phyloP scores from a whole-genome alignment of 2,329 filamentous ascomycete genomes.

The Pseudogymnoascus sp. region DNA sequence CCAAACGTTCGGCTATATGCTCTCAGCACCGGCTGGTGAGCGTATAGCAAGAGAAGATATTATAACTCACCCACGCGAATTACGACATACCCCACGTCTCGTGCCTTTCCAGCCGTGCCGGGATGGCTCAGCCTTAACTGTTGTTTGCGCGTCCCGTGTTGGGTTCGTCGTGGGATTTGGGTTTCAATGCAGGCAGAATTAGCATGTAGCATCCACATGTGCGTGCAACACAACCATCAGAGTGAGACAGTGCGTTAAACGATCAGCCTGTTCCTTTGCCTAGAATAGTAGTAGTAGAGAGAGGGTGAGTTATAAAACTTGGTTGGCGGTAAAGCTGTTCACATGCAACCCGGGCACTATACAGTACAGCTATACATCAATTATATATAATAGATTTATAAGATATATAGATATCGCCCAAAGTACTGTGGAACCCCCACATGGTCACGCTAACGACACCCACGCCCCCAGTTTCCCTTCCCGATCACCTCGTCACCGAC shows the following conservation, averaged over 20 bases:
- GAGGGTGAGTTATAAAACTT: not conserved
- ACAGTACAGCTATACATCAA: not conserved
- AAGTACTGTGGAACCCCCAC: not conserved
- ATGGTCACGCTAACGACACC: not conserved
- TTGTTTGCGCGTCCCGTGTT: not conserved
- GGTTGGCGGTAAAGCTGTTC: not conserved
- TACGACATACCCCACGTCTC: not conserved
- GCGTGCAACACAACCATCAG: not conserved
- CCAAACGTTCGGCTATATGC: not conserved
- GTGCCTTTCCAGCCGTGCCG: not conserved
- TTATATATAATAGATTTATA: not conserved
- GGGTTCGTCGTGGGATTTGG: not conserved
- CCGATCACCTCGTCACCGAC: conserved; percentile 17
- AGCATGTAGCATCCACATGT: not conserved
- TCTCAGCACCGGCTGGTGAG: not conserved
- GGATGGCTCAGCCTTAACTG: not conserved
- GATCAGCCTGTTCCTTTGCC: not conserved
- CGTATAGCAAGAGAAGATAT: not conserved
- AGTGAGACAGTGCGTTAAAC: not conserved
- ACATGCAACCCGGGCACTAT: not conserved
- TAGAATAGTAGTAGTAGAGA: not conserved
- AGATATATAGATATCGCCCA: not conserved
- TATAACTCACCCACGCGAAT: not conserved
- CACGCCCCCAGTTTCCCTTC: not conserved
- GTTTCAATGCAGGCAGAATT: conserved; percentile 2